These are phyloP conservation scores for Xylariaceae sp. DNA, from an alignment of 2,329 filamentous ascomycete species.

Conservation along the genomic window DNA sequence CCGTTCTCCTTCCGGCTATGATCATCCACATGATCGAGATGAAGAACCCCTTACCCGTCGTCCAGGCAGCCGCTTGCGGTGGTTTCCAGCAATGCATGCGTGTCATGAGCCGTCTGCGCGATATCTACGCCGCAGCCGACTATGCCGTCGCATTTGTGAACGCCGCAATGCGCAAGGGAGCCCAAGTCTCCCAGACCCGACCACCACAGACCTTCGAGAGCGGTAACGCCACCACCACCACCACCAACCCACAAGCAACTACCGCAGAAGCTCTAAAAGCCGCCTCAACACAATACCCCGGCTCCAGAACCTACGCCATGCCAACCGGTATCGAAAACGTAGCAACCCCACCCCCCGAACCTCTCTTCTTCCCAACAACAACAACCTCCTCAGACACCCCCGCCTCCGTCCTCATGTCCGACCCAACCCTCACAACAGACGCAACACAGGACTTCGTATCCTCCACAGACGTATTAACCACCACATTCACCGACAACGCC, in stretches of 20 bases:
- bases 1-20: conserved; percentile 83
- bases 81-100: conserved; percentile 91
- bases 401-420: conserved; percentile 3
- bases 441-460: conserved; percentile 9
- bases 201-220: conserved; percentile 2
- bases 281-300: conserved; percentile 22
- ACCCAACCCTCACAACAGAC: conserved; percentile 11
- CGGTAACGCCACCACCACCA: conserved; percentile 49
- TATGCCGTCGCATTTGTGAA: conserved; percentile 95
- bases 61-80: conserved; percentile 66
- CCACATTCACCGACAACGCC: conserved; percentile 1
- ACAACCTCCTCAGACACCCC: not conserved
- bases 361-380: conserved; percentile 31
- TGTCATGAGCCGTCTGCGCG: conserved; percentile 79
- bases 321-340: conserved; percentile 25
- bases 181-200: conserved; percentile 10
- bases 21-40: conserved; percentile 92
- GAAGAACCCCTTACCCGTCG: conserved; percentile 70
- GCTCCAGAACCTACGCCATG: conserved; percentile 8
- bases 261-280: conserved; percentile 19
- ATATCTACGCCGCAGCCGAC: conserved; percentile 90
- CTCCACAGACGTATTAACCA: conserved; percentile 1
- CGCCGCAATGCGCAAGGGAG: conserved; percentile 74
- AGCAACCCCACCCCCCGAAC: conserved; percentile 51
- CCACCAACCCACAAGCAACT: conserved; percentile 49